Conservation (phyloP, 768 basidiomycete genomes). For the Boletellus sp. region DNA sequence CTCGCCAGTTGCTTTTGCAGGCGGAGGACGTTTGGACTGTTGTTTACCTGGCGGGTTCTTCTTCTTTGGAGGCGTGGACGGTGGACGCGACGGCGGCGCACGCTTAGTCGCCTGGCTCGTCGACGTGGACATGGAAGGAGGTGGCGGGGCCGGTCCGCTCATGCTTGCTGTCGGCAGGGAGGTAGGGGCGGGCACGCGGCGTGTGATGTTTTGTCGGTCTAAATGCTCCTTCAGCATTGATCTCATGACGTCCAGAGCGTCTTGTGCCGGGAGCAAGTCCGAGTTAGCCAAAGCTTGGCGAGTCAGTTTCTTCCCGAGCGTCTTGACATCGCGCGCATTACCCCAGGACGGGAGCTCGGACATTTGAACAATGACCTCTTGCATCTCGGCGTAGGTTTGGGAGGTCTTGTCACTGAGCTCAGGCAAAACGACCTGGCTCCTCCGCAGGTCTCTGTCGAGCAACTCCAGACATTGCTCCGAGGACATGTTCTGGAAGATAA, state of each 20-base stretch:
- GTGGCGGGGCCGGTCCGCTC: constrained; percentile 14
- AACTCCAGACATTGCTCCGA: constrained; percentile 51
- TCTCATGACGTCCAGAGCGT: constrained; percentile 29
- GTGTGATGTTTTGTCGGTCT: constrained; percentile 15
- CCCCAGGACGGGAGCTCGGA: constrained; percentile 56
- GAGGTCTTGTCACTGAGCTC: constrained; percentile 28
- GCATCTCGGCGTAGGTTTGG: constrained; percentile 27
- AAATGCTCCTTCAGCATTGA: constrained; percentile 22
- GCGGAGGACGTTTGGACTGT: neutral
- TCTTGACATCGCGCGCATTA: constrained; percentile 63
- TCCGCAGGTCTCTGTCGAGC: constrained; percentile 45
- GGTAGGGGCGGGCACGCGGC: neutral
- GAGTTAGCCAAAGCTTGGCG: constrained; percentile 35
- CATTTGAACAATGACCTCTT: constrained; percentile 39
- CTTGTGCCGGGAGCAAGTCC: constrained; percentile 23
- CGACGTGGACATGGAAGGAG: constrained; percentile 19
- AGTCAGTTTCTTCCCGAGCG: constrained; percentile 48
- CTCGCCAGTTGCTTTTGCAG: neutral
- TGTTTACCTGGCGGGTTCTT: neutral
- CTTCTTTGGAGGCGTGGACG: constrained; percentile 6
- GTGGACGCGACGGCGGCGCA: constrained; percentile 22
- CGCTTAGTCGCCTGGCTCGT: constrained; percentile 18
- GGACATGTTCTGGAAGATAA: constrained; percentile 53
- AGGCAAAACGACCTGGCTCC: constrained; percentile 37
- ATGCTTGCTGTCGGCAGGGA: constrained; percentile 22